A percentile compares a stretch with the other conserved stretches of the same genome.
These are phyloP conservation scores for Eucalyptus pauciflora DNA, from an alignment of 345 rosid genomes.

Conservation along the genomic window DNA sequence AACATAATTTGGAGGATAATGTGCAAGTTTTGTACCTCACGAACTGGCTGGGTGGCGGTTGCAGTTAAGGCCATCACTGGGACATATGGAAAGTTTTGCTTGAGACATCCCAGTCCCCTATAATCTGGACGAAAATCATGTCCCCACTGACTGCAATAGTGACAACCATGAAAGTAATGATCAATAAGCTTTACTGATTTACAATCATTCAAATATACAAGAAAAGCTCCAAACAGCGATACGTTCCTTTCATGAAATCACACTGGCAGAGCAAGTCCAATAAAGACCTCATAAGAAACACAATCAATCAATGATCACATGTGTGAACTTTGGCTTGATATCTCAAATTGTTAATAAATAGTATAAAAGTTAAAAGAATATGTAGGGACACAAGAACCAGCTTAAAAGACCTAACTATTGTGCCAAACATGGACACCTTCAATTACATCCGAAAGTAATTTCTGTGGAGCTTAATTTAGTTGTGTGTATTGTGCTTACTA, in stretches of 20 bases:
- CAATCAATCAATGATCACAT: not conserved
- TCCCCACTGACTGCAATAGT: conserved; percentile 82
- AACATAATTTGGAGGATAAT: not conserved
- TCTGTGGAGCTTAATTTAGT: not conserved
- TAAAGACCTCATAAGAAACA: not conserved
- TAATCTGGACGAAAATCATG: conserved; percentile 98
- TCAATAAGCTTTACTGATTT: not conserved
- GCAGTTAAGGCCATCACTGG: conserved; percentile 93
- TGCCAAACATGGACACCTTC: not conserved
- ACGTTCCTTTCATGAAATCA: not conserved
- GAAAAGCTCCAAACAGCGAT: not conserved
- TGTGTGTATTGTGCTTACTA: not conserved
- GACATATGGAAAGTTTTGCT: conserved; percentile 63
- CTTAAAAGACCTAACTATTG: not conserved
- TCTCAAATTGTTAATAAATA: not conserved
- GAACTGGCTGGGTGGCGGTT: conserved; percentile 76
- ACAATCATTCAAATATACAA: not conserved
- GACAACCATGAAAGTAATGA: not conserved
- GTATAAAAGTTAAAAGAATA: not conserved
- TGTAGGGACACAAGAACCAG: not conserved
- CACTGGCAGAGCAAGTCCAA: not conserved
- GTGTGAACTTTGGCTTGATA: not conserved
- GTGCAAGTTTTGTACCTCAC: conserved; percentile 32
- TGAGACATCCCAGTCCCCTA: conserved; percentile 71
- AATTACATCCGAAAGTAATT: not conserved